These are phyloP conservation scores for Cryphonectria carpinicola DNA, from an alignment of 2,329 filamentous ascomycete species.

Conservation along the genomic window DNA sequence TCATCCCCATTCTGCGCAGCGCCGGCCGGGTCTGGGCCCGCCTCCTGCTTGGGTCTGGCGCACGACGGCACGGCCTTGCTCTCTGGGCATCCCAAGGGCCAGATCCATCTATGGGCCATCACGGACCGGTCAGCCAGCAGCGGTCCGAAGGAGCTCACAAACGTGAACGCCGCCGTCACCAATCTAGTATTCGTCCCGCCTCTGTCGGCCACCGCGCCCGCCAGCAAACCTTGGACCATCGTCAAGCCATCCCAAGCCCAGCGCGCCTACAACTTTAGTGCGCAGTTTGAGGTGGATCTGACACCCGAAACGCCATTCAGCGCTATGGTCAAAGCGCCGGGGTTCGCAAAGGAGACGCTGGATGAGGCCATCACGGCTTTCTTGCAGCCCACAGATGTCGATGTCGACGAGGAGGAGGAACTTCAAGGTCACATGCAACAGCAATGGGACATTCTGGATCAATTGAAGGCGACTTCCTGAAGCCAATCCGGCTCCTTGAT, in stretches of 20 bases:
- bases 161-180: slow-evolving; percentile 80
- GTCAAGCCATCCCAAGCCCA: slow-evolving; percentile 79
- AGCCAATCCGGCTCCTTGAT: slow-evolving; percentile 35
- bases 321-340: slow-evolving; percentile 49
- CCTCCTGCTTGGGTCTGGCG: slow-evolving; percentile 71
- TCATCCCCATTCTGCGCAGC: slow-evolving; percentile 58
- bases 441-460: slow-evolving; percentile 45
- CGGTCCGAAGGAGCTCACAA: slow-evolving; percentile 68
- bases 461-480: slow-evolving; percentile 26
- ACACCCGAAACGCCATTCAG: slow-evolving; percentile 48
- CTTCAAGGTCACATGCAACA: slow-evolving; percentile 42
- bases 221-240: slow-evolving; percentile 61
- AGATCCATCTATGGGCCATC: slow-evolving; percentile 80
- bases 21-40: slow-evolving; percentile 67
- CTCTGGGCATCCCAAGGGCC: slow-evolving; percentile 80
- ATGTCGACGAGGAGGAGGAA: slow-evolving; percentile 43
- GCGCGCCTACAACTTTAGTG: slow-evolving; percentile 66
- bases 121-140: slow-evolving; percentile 58
- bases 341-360: slow-evolving; percentile 52
- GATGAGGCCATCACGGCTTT: slow-evolving; percentile 56
- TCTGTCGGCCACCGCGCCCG: slow-evolving; percentile 43
- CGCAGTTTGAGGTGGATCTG: slow-evolving; percentile 60
- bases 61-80: slow-evolving; percentile 82
- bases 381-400: slow-evolving; percentile 38
- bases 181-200: slow-evolving; percentile 77